phyloP scores from a whole-genome alignment of 164 flowering plant genomes.

The Piper longum region DNA sequence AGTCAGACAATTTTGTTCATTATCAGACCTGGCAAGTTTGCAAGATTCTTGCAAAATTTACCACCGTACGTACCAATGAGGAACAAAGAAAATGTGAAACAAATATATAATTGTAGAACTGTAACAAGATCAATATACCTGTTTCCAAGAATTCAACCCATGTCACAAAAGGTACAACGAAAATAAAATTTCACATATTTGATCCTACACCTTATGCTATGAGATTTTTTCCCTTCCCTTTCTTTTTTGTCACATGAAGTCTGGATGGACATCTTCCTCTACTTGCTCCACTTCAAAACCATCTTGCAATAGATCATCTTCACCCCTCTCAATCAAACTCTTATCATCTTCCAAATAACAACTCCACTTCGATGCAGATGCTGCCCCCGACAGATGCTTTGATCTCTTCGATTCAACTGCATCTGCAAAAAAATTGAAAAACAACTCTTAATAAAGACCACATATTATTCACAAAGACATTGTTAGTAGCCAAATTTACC shows the following conservation, averaged over 20 bases:
- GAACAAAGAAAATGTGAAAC: too few relatives aligned
- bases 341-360: constrained; percentile 30
- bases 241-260: not conserved
- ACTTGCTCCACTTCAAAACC: not conserved
- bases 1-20: too few relatives aligned
- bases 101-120: too few relatives aligned
- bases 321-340: not conserved
- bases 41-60: too few relatives aligned
- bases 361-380: constrained; percentile 34
- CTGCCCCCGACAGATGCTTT: constrained; percentile 1
- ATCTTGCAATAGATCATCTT: not conserved
- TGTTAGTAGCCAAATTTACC: not conserved
- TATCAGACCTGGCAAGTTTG: too few relatives aligned
- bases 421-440: constrained; percentile 8
- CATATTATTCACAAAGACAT: not conserved
- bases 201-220: too few relatives aligned
- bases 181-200: too few relatives aligned
- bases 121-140: too few relatives aligned
- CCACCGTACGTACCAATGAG: too few relatives aligned
- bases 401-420: constrained; percentile 7
- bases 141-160: too few relatives aligned
- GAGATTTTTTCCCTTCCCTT: too few relatives aligned
- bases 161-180: too few relatives aligned
- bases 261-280: not conserved
- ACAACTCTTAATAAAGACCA: not conserved